Evolutionary conservation across 495 filamentous ascomycete species (phyloP).

Genomic region (Elaphomyces granulatus): DNA sequence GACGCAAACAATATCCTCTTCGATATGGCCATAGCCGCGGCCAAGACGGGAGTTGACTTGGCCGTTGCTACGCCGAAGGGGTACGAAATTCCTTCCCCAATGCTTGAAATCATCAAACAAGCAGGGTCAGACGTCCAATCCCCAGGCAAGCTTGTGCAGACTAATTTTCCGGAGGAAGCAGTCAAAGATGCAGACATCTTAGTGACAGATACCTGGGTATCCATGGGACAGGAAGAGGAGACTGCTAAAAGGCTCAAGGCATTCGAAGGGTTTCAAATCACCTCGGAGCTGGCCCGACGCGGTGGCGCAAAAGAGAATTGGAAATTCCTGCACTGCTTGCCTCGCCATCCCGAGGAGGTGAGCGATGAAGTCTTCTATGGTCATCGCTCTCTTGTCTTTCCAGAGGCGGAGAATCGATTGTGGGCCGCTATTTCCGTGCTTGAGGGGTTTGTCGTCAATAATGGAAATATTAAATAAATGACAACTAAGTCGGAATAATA

Average conservation of each 20-base stretch:
- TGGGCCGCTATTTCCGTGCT: constrained; percentile 80
- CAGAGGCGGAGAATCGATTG: constrained; percentile 84
- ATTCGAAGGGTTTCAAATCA: constrained; percentile 86
- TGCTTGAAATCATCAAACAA: constrained; percentile 52
- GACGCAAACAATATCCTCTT: constrained; percentile 96
- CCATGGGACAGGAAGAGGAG: constrained; percentile 92
- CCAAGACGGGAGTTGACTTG: constrained; percentile 76
- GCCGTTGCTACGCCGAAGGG: constrained; percentile 72
- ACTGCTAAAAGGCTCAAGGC: constrained; percentile 56
- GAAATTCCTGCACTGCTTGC: constrained; percentile 98
- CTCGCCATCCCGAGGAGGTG: constrained; percentile 89
- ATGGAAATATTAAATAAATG: constrained; percentile 56
- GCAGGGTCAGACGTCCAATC: constrained; percentile 39
- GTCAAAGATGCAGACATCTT: constrained; percentile 79
- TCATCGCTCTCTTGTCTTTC: constrained; percentile 67
- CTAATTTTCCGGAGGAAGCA: constrained; percentile 70
- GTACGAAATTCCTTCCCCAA: constrained; percentile 60
- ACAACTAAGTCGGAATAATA: too few relatives aligned
- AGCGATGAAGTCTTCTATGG: constrained; percentile 89
- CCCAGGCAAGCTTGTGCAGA: constrained; percentile 58
- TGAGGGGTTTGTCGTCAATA: constrained; percentile 83
- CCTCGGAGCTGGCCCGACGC: constrained; percentile 59
- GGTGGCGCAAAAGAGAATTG: constrained; percentile 80
- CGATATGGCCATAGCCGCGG: constrained; percentile 72
- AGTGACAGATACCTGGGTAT: constrained; percentile 94